These are phyloP conservation scores for Gossypium stocksii DNA, from an alignment of 345 rosid genomes.

Conservation along the genomic window DNA sequence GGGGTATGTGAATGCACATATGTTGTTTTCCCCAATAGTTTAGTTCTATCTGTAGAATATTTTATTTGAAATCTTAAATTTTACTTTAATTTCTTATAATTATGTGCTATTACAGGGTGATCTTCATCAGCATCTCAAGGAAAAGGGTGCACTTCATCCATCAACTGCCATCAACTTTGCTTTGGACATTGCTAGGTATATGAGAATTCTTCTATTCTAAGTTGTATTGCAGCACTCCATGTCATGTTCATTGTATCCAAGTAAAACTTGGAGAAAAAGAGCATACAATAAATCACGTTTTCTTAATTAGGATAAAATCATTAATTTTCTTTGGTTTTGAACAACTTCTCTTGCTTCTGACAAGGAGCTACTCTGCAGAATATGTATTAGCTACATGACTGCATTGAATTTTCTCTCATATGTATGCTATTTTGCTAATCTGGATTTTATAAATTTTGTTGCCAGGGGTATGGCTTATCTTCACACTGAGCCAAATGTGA, in stretches of 20 bases:
- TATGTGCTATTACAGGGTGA: slow-evolving; percentile 63
- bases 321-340: neutral
- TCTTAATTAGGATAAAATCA: neutral
- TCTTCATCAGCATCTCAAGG: slow-evolving; percentile 94
- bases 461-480: slow-evolving; percentile 97
- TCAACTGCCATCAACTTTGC: slow-evolving; percentile 87
- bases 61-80: neutral
- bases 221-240: neutral
- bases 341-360: neutral
- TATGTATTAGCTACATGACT: neutral
- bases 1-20: slow-evolving; percentile 56
- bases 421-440: slow-evolving; percentile 15
- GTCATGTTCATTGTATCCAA: neutral
- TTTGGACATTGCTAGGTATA: slow-evolving; percentile 86
- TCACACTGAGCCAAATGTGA: slow-evolving; percentile 97
- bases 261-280: neutral
- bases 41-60: slow-evolving; percentile 10
- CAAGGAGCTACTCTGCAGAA: neutral
- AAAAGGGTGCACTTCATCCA: slow-evolving; percentile 85
- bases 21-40: slow-evolving; percentile 15
- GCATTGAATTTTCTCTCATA: neutral
- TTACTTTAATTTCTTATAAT: slow-evolving; percentile 9
- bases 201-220: slow-evolving; percentile 1
- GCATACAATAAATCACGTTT: neutral
- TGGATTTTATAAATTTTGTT: slow-evolving; percentile 16